Conservation (phyloP, 2,329 filamentous ascomycete genomes). For the Huntiella savannae region DNA sequence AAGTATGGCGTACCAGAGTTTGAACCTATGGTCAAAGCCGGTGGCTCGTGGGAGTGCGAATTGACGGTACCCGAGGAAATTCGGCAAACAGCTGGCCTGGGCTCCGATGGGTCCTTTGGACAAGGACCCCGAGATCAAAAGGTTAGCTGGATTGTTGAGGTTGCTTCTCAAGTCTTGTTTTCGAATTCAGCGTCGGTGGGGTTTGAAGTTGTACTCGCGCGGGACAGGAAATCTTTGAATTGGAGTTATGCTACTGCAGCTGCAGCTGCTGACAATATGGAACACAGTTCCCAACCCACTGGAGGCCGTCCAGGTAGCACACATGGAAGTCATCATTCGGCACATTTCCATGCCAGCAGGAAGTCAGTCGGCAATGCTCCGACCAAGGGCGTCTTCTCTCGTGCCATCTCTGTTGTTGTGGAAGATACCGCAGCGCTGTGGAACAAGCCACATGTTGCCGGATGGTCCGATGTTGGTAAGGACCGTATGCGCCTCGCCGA, state of each 20-base stretch:
- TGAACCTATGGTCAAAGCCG: conserved; percentile 91
- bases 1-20: conserved; percentile 70
- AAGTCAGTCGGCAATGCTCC: neutral
- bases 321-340: conserved; percentile 34
- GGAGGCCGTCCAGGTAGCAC: conserved; percentile 2
- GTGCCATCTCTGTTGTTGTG: conserved; percentile 55
- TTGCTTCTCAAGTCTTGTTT: conserved; percentile 85
- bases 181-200: conserved; percentile 72
- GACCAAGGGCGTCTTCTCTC: conserved; percentile 60
- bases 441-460: conserved; percentile 75
- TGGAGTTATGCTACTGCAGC: conserved; percentile 30
- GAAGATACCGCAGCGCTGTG: conserved; percentile 81
- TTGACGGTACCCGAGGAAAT: conserved; percentile 65
- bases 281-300: neutral
- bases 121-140: conserved; percentile 30
- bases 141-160: conserved; percentile 76
- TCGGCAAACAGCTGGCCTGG: conserved; percentile 39
- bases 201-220: conserved; percentile 70
- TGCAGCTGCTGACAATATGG: conserved; percentile 20
- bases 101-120: conserved; percentile 27
- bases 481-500: conserved; percentile 12
- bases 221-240: conserved; percentile 67
- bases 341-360: conserved; percentile 33
- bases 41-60: conserved; percentile 65
- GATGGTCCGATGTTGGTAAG: conserved; percentile 30